Conservation (phyloP, 2,329 filamentous ascomycete genomes). For the Xylariaceae sp. region DNA sequence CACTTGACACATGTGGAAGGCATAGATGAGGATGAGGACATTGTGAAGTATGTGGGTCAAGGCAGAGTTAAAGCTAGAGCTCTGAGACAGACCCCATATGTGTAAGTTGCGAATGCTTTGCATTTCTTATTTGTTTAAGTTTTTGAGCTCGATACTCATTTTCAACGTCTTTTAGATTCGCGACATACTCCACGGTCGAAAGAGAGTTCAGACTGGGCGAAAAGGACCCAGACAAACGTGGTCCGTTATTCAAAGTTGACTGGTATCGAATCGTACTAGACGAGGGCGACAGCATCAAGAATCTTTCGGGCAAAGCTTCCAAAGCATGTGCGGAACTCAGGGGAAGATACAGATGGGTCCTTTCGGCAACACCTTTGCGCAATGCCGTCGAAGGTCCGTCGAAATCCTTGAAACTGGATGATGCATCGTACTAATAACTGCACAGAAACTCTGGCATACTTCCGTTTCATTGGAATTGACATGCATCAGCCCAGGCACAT, state of each 20-base stretch:
- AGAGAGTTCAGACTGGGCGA: background rate
- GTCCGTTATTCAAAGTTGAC: constrained; percentile 7
- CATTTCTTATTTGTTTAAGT: too few relatives aligned
- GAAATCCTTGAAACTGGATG: background rate
- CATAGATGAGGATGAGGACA: background rate
- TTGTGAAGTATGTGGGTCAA: background rate
- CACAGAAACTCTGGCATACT: constrained; percentile 14
- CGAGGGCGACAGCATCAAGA: constrained; percentile 18
- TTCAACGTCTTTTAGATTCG: too few relatives aligned
- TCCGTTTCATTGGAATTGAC: constrained; percentile 13
- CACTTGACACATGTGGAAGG: background rate
- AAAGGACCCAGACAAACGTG: background rate
- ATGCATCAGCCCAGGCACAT: background rate
- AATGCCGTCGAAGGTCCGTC: constrained; percentile 8
- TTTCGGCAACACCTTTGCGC: constrained; percentile 14
- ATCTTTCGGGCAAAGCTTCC: constrained; percentile 8
- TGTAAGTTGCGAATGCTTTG: constrained; percentile 11
- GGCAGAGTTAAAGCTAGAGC: background rate
- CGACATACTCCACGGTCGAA: constrained; percentile 11
- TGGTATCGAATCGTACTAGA: constrained; percentile 18
- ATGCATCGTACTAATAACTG: background rate
- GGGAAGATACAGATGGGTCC: constrained; percentile 10
- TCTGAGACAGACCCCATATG: background rate
- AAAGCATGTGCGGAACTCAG: constrained; percentile 12
- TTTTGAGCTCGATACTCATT: too few relatives aligned